These are phyloP conservation scores for Knoxdaviesia proteae DNA, from an alignment of 2,329 filamentous ascomycete genomes.

Conservation along the genomic window DNA sequence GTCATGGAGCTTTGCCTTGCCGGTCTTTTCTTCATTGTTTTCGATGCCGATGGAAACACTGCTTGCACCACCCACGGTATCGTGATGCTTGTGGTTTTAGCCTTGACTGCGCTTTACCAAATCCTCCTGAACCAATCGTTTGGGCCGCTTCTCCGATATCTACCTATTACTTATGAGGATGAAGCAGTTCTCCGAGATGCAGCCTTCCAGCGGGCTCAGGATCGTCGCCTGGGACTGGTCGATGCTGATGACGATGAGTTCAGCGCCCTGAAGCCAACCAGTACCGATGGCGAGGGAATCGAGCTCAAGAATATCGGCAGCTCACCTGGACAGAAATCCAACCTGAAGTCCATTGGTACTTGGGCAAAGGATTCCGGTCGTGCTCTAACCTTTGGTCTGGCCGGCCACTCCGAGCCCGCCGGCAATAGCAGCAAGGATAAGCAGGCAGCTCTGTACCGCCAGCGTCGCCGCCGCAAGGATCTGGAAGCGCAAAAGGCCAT, in stretches of 20 bases:
- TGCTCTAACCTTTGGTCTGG: slow-evolving; percentile 4
- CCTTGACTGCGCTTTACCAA: slow-evolving; percentile 61
- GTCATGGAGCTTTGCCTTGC: slow-evolving; percentile 84
- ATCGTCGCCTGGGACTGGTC: slow-evolving; percentile 41
- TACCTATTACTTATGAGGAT: slow-evolving; percentile 90
- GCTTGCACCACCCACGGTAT: slow-evolving; percentile 59
- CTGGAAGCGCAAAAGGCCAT: slow-evolving; percentile 54
- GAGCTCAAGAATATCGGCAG: slow-evolving; percentile 15
- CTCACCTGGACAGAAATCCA: slow-evolving; percentile 13
- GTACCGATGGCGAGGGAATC: slow-evolving; percentile 11
- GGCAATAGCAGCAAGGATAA: slow-evolving; percentile 15
- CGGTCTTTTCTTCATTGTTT: slow-evolving; percentile 68
- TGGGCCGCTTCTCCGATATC: slow-evolving; percentile 62
- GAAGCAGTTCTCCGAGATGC: slow-evolving; percentile 83
- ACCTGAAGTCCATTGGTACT: slow-evolving; percentile 23
- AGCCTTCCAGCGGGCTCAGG: slow-evolving; percentile 65
- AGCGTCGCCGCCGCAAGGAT: slow-evolving; percentile 32
- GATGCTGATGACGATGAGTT: slow-evolving; percentile 25
- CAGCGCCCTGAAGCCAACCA: slow-evolving; percentile 9
- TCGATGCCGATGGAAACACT: slow-evolving; percentile 28
- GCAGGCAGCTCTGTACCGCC: slow-evolving; percentile 25
- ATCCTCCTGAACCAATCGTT: slow-evolving; percentile 66
- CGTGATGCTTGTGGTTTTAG: slow-evolving; percentile 57
- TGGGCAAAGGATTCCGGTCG: slow-evolving; percentile 18
- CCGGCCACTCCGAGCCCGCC: background rate